phyloP scores from a whole-genome alignment of 192 early-diverging fungal species.

The Funneliformis mosseae region DNA sequence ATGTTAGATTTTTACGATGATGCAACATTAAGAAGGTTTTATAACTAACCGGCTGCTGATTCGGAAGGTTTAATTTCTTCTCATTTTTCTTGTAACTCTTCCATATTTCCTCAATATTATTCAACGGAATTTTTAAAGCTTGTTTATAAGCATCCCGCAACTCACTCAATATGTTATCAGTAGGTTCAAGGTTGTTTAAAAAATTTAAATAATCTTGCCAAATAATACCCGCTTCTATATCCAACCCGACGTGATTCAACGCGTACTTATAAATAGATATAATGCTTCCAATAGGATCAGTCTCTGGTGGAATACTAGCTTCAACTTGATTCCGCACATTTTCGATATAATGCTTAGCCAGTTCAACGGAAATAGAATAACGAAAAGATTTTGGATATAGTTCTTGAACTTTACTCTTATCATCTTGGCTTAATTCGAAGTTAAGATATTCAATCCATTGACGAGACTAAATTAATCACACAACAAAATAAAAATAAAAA shows the following conservation, averaged over 20 bases:
- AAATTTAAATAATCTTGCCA: slow-evolving; percentile 90
- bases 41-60: slow-evolving; percentile 71
- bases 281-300: slow-evolving; percentile 69
- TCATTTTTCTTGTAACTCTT: slow-evolving; percentile 78
- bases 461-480: slow-evolving; percentile 48
- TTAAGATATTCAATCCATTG: slow-evolving; percentile 81
- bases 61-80: slow-evolving; percentile 83
- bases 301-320: slow-evolving; percentile 47
- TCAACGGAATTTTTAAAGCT: slow-evolving; percentile 84
- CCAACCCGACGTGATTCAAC: slow-evolving; percentile 81
- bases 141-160: slow-evolving; percentile 83
- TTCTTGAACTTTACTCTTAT: slow-evolving; percentile 76
- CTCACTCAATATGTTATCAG: slow-evolving; percentile 89
- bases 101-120: slow-evolving; percentile 92
- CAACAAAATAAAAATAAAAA: no score
- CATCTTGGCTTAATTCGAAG: slow-evolving; percentile 77
- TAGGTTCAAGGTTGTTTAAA: slow-evolving; percentile 68
- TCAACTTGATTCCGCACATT: slow-evolving; percentile 78
- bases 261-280: slow-evolving; percentile 88
- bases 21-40: slow-evolving; percentile 1
- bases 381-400: slow-evolving; percentile 83
- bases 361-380: slow-evolving; percentile 80
- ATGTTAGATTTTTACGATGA: no score
- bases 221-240: slow-evolving; percentile 85
- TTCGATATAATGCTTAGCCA: slow-evolving; percentile 88